These are phyloP conservation scores for Colletotrichum tabaci DNA, from an alignment of 2,329 filamentous ascomycete genomes.

Conservation along the genomic window DNA sequence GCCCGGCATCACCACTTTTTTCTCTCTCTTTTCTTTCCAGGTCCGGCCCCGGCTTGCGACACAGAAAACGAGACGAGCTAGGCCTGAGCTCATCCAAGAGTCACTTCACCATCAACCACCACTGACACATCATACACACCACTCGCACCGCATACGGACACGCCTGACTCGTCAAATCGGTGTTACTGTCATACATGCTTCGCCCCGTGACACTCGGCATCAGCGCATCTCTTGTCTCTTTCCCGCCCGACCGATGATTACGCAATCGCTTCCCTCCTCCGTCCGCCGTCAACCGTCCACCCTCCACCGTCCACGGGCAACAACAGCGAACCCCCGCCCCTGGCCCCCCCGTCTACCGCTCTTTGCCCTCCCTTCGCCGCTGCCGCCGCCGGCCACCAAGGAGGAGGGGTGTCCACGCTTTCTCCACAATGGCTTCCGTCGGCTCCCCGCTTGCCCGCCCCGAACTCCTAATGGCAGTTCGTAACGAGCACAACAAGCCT, in stretches of 20 bases:
- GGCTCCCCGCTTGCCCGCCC: slow-evolving; percentile 40
- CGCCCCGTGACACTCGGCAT: background rate
- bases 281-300: background rate
- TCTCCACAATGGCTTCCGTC: slow-evolving; percentile 44
- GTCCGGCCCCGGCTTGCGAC: background rate
- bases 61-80: background rate
- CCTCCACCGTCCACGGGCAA: background rate
- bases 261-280: slow-evolving; percentile 37
- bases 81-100: slow-evolving; percentile 4
- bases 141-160: background rate
- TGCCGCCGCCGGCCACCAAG: slow-evolving; percentile 21
- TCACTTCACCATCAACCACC: slow-evolving; percentile 6
- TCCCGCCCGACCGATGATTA: slow-evolving; percentile 38
- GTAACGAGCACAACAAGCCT: slow-evolving; percentile 45
- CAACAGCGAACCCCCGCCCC: background rate
- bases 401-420: slow-evolving; percentile 8
- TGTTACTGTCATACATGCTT: slow-evolving; percentile 3
- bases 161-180: slow-evolving; percentile 2
- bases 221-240: background rate
- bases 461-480: slow-evolving; percentile 45
- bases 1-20: slow-evolving; percentile 12
- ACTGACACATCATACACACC: background rate
- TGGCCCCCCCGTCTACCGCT: slow-evolving; percentile 2
- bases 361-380: slow-evolving; percentile 3
- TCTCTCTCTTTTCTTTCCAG: background rate